Evolutionary conservation across 2,329 filamentous ascomycete genomes (phyloP).

Genomic region (Penicillium sp.): DNA sequence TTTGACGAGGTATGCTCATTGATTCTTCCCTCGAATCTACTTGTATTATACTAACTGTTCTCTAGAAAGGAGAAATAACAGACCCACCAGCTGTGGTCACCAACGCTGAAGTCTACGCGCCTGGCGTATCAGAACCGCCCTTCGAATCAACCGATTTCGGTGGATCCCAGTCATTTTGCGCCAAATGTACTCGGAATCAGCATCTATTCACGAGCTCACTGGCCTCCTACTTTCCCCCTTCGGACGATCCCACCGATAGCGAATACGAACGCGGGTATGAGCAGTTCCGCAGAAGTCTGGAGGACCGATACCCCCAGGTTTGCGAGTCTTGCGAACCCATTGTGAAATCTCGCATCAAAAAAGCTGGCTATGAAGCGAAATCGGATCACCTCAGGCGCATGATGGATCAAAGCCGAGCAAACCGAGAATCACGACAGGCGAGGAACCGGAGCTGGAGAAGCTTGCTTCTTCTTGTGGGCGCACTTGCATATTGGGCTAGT

Average conservation of each 20-base stretch:
- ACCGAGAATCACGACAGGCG: conserved; percentile 32
- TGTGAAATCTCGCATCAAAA: conserved; percentile 67
- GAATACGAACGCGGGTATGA: conserved; percentile 68
- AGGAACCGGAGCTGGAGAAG: conserved; percentile 45
- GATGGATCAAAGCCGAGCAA: conserved; percentile 61
- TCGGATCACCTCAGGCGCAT: conserved; percentile 75
- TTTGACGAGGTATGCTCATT: conserved; percentile 69
- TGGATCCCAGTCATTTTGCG: conserved; percentile 60
- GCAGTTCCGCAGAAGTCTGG: conserved; percentile 68
- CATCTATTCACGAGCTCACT: conserved; percentile 72
- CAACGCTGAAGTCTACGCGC: conserved; percentile 35
- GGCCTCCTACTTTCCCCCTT: conserved; percentile 72
- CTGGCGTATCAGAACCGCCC: conserved; percentile 49
- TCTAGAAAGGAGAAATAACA: conserved; percentile 78
- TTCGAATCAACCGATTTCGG: conserved; percentile 31
- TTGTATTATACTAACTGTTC: conserved; percentile 17
- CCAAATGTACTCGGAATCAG: conserved; percentile 84
- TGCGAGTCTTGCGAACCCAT: conserved; percentile 75
- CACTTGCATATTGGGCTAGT: conserved; percentile 44
- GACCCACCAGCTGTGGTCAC: conserved; percentile 71
- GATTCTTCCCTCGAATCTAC: neutral
- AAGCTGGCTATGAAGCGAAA: conserved; percentile 76
- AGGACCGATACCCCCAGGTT: conserved; percentile 83
- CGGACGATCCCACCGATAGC: conserved; percentile 65
- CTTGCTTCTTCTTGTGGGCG: conserved; percentile 43